Evolutionary conservation across 2,329 filamentous ascomycete species (phyloP).

Genomic region (Paracamarosporium sp.): DNA sequence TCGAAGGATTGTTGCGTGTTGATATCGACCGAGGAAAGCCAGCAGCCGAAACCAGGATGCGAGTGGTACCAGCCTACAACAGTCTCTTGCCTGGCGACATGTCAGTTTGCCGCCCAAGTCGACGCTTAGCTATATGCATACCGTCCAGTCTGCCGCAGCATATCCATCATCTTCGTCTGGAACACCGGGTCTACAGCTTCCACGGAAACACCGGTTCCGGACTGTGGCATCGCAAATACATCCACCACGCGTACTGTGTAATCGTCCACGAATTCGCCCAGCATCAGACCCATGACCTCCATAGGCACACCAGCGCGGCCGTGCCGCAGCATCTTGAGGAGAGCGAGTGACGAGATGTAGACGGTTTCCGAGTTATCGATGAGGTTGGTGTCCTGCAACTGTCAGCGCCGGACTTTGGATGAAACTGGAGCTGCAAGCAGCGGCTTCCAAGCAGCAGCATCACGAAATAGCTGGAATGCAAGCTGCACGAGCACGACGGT

Average conservation of each 20-base stretch:
- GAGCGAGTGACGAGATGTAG: constrained; percentile 95
- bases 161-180: constrained; percentile 99
- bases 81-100: constrained; percentile 77
- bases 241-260: constrained; percentile 98
- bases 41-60: constrained; percentile 98
- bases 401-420: constrained; percentile 15
- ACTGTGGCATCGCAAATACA: constrained; percentile 99
- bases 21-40: constrained; percentile 98
- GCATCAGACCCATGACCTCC: constrained; percentile 99
- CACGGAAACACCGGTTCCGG: constrained; percentile 96
- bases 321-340: constrained; percentile 98
- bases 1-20: constrained; percentile 99
- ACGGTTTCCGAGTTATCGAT: constrained; percentile 99
- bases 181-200: constrained; percentile 98
- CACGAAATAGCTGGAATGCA: neutral
- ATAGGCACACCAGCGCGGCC: constrained; percentile 97
- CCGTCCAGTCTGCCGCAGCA: constrained; percentile 97
- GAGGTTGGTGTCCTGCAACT: constrained; percentile 80
- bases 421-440: neutral
- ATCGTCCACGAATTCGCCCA: constrained; percentile 98
- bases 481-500: neutral
- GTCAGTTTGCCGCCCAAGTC: constrained; percentile 23
- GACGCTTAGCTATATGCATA: constrained; percentile 47
- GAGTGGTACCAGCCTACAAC: constrained; percentile 99
- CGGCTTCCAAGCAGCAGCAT: neutral